A percentile compares a stretch with the other conserved stretches of the same genome.
Conservation (phyloP, 2,329 filamentous ascomycete species). For the Botrytis pseudocinerea region DNA sequence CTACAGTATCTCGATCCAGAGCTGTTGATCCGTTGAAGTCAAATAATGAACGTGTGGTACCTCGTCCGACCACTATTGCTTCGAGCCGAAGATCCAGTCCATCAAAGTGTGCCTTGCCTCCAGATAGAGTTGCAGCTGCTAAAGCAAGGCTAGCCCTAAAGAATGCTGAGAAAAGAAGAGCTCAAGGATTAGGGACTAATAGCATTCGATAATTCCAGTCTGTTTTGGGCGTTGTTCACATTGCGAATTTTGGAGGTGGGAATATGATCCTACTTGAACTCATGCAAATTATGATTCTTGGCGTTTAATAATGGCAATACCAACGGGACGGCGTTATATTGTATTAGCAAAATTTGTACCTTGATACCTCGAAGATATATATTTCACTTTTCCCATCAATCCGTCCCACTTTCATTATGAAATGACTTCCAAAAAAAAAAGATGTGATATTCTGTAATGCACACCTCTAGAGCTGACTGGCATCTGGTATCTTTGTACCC, state of each 20-base stretch:
- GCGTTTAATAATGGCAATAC: constrained; percentile 12
- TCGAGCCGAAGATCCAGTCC: constrained; percentile 32
- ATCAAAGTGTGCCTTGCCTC: constrained; percentile 35
- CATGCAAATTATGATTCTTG: constrained; percentile 21
- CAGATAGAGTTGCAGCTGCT: constrained; percentile 41
- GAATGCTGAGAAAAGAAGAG: constrained; percentile 37
- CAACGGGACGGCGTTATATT: constrained; percentile 14
- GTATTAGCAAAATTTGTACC: constrained; percentile 11
- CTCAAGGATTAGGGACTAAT: constrained; percentile 26
- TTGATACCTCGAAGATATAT: constrained; percentile 16
- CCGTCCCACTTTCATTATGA: background rate
- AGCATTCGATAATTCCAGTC: constrained; percentile 15
- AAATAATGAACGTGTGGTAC: constrained; percentile 24
- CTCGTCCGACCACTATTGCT: constrained; percentile 21
- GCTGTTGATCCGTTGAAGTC: constrained; percentile 27
- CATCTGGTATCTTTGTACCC: background rate
- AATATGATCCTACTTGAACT: background rate
- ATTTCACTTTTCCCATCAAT: constrained; percentile 10
- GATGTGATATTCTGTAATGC: background rate
- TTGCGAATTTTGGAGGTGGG: background rate
- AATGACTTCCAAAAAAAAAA: background rate
- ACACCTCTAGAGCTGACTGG: background rate
- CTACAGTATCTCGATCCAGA: constrained; percentile 29
- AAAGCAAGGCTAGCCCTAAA: constrained; percentile 41
- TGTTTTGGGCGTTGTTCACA: background rate